Percentiles rank a stretch among this genome's conserved stretches.
phyloP scores from a whole-genome alignment of 257 asterid genomes.

The Forsythia viridissima region DNA sequence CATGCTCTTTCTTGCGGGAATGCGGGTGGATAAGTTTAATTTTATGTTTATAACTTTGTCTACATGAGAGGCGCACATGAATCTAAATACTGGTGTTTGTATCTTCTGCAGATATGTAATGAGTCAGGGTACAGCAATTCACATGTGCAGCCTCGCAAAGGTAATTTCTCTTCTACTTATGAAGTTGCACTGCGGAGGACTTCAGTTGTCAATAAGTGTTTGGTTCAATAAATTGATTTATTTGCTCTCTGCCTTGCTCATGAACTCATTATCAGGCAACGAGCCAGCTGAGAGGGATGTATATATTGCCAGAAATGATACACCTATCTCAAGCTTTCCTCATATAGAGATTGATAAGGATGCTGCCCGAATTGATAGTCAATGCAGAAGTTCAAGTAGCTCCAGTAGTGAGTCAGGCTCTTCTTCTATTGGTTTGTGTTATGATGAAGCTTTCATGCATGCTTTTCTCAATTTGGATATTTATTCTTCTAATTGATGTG shows the following conservation, averaged over 20 bases:
- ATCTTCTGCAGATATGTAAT: slow-evolving; percentile 45
- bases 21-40: not conserved
- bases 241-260: slow-evolving; percentile 7
- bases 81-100: not conserved
- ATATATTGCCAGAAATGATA: slow-evolving; percentile 76
- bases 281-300: slow-evolving; percentile 70
- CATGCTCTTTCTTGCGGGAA: too few species aligned
- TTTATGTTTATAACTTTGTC: slow-evolving; percentile 11
- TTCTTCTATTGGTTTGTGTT: slow-evolving; percentile 62
- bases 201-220: not conserved
- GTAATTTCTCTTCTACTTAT: slow-evolving; percentile 30
- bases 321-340: slow-evolving; percentile 57
- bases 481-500: not conserved
- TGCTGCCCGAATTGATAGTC: slow-evolving; percentile 43
- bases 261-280: slow-evolving; percentile 36
- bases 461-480: not conserved
- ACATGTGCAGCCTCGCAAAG: slow-evolving; percentile 50
- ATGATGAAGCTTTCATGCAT: slow-evolving; percentile 4
- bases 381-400: slow-evolving; percentile 66
- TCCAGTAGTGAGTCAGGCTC: slow-evolving; percentile 74
- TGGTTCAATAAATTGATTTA: slow-evolving; percentile 15
- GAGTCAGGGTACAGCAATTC: slow-evolving; percentile 57
- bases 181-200: not conserved
- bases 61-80: not conserved
- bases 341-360: slow-evolving; percentile 55